A percentile compares a stretch with the other conserved stretches of the same genome.
phyloP scores from a whole-genome alignment of 495 filamentous ascomycete species.

The Poronia punctata region DNA sequence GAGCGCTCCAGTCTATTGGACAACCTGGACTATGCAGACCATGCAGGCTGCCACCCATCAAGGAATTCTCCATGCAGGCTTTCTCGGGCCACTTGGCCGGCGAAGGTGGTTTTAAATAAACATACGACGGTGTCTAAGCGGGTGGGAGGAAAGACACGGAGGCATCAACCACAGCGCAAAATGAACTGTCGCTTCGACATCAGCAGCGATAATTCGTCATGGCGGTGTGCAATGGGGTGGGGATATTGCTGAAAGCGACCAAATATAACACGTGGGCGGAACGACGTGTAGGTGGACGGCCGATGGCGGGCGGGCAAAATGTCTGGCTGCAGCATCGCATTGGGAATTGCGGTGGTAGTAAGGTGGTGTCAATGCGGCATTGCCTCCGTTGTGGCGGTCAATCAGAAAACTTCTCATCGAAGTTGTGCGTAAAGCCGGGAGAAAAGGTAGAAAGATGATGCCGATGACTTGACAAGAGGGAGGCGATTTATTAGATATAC shows the following conservation, averaged over 20 bases:
- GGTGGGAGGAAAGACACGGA: neutral
- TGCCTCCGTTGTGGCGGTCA: too few species aligned
- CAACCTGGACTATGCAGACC: too few species aligned
- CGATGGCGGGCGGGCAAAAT: neutral
- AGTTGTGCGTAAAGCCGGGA: too few species aligned
- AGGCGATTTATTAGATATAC: too few species aligned
- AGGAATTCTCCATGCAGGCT: neutral
- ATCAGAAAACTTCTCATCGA: too few species aligned
- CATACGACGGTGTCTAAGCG: neutral
- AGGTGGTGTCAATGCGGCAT: neutral
- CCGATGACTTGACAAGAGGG: too few species aligned
- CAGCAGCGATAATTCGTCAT: slow-evolving; percentile 11
- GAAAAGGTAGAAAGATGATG: too few species aligned
- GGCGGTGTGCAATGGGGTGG: slow-evolving; percentile 27
- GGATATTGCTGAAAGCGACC: slow-evolving; percentile 13
- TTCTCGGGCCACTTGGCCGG: neutral
- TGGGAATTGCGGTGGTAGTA: neutral
- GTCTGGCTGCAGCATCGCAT: too few species aligned
- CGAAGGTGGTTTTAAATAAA: neutral
- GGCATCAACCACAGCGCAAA: neutral
- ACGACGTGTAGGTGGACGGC: slow-evolving; percentile 4
- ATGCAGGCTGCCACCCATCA: too few species aligned
- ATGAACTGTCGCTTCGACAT: slow-evolving; percentile 12
- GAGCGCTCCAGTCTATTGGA: too few species aligned
- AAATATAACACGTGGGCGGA: slow-evolving; percentile 1